phyloP scores from a whole-genome alignment of 169 alveolate genomes.

The Eimeria praecox region DNA sequence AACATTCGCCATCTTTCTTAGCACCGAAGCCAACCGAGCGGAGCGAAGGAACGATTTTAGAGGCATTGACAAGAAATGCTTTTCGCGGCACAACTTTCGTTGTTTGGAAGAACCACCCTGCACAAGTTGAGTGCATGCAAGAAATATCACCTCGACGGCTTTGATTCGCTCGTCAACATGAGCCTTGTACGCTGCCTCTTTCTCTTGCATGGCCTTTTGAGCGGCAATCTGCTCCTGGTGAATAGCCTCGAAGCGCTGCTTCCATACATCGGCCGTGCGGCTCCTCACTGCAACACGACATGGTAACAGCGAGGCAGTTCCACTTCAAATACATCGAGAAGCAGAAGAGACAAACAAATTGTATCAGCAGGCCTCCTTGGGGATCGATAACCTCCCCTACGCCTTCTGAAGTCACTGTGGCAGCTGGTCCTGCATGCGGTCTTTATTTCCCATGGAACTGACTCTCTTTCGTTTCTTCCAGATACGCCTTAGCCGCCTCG shows the following conservation, averaged over 20 bases:
- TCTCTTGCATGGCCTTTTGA: slow-evolving; percentile 37
- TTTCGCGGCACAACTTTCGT: background rate
- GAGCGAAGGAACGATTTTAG: background rate
- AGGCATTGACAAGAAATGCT: background rate
- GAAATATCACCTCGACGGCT: slow-evolving; percentile 37
- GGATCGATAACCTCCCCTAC: background rate
- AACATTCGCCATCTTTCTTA: background rate
- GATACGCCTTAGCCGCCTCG: slow-evolving; percentile 52
- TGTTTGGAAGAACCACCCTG: background rate
- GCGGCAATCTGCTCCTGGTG: slow-evolving; percentile 52
- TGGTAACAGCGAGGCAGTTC: background rate
- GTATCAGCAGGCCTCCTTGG: background rate
- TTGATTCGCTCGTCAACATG: slow-evolving; percentile 51
- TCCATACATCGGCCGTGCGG: slow-evolving; percentile 12
- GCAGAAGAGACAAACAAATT: no score
- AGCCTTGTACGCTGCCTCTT: slow-evolving; percentile 48
- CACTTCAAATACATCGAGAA: background rate
- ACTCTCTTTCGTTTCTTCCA: slow-evolving; percentile 64
- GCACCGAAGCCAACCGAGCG: background rate
- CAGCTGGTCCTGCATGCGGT: background rate
- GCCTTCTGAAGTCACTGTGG: background rate
- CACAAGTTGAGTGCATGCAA: background rate
- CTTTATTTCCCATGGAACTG: background rate
- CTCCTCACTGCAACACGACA: background rate
- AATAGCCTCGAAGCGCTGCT: slow-evolving; percentile 56